Evolutionary conservation across 176 grass and related monocot genomes (phyloP).

Genomic region (Tillandsia fasciculata): DNA sequence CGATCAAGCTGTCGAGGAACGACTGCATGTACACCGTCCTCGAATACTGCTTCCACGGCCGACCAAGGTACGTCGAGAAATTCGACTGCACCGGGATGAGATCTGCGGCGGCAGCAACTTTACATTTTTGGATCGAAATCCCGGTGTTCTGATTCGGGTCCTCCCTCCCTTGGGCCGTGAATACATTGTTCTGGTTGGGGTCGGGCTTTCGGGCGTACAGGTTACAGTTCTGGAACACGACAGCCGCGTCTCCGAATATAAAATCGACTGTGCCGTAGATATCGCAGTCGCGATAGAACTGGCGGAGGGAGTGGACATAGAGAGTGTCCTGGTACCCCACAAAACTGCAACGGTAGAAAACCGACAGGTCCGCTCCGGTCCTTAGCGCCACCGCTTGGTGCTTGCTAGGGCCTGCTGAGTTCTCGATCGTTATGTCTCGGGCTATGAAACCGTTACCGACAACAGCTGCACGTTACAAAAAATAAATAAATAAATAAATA

Average conservation of each 20-base stretch:
- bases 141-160: slow-evolving; percentile 93
- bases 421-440: slow-evolving; percentile 77
- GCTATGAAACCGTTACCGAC: slow-evolving; percentile 57
- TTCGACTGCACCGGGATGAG: slow-evolving; percentile 34
- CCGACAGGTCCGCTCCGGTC: slow-evolving; percentile 45
- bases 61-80: slow-evolving; percentile 61
- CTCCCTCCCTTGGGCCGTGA: slow-evolving; percentile 66
- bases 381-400: slow-evolving; percentile 74
- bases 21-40: slow-evolving; percentile 70
- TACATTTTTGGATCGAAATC: slow-evolving; percentile 73
- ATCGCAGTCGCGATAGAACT: slow-evolving; percentile 95
- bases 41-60: slow-evolving; percentile 82
- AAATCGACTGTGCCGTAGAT: slow-evolving; percentile 89
- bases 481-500: not conserved
- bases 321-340: slow-evolving; percentile 90
- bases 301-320: slow-evolving; percentile 82
- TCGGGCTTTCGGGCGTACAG: slow-evolving; percentile 59
- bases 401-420: slow-evolving; percentile 66
- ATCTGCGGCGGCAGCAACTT: slow-evolving; percentile 78
- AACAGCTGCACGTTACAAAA: slow-evolving; percentile 36
- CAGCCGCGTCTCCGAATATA: slow-evolving; percentile 74
- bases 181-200: slow-evolving; percentile 55
- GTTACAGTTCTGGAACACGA: slow-evolving; percentile 70
- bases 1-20: slow-evolving; percentile 49
- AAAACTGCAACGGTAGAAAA: slow-evolving; percentile 80